phyloP scores from a whole-genome alignment of 2,329 filamentous ascomycete species.

The Arthrobotrys iridis region DNA sequence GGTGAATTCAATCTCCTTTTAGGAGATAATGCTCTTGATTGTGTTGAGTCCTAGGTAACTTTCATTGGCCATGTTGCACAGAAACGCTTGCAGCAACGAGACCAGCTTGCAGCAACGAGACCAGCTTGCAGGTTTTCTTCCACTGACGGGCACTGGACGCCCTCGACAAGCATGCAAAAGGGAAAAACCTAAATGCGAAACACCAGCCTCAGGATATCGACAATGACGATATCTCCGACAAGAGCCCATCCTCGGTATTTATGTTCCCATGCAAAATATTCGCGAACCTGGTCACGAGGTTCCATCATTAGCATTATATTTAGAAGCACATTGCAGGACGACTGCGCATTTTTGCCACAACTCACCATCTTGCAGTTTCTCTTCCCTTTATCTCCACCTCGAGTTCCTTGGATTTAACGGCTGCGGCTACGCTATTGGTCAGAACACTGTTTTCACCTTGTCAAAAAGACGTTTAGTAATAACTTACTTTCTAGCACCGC shows the following conservation, averaged over 20 bases:
- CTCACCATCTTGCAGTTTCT: slow-evolving; percentile 48
- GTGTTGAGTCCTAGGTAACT: too few relatives aligned
- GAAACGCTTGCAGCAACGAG: too few relatives aligned
- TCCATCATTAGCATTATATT: slow-evolving; percentile 44
- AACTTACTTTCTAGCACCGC: slow-evolving; percentile 72
- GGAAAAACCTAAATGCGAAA: slow-evolving; percentile 6
- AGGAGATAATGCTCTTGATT: too few relatives aligned
- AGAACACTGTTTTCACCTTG: slow-evolving; percentile 16
- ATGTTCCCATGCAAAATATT: slow-evolving; percentile 50
- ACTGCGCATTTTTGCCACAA: slow-evolving; percentile 40
- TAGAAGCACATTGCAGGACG: slow-evolving; percentile 29
- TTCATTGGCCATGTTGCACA: too few relatives aligned
- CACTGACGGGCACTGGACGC: too few relatives aligned
- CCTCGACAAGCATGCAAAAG: too few relatives aligned
- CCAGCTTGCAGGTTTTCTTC: too few relatives aligned
- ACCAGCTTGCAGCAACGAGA: too few relatives aligned
- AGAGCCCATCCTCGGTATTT: slow-evolving; percentile 31
- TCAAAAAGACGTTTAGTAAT: slow-evolving; percentile 8
- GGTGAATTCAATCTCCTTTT: too few relatives aligned
- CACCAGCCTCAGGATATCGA: slow-evolving; percentile 41
- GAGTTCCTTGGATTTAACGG: slow-evolving; percentile 79
- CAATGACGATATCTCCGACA: slow-evolving; percentile 49
- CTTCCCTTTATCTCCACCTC: slow-evolving; percentile 73
- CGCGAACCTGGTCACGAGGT: slow-evolving; percentile 39
- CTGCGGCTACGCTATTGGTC: slow-evolving; percentile 67